Evolutionary conservation across 352 stramenopile genomes (phyloP).

Genomic region (Globisporangium viniferum): DNA sequence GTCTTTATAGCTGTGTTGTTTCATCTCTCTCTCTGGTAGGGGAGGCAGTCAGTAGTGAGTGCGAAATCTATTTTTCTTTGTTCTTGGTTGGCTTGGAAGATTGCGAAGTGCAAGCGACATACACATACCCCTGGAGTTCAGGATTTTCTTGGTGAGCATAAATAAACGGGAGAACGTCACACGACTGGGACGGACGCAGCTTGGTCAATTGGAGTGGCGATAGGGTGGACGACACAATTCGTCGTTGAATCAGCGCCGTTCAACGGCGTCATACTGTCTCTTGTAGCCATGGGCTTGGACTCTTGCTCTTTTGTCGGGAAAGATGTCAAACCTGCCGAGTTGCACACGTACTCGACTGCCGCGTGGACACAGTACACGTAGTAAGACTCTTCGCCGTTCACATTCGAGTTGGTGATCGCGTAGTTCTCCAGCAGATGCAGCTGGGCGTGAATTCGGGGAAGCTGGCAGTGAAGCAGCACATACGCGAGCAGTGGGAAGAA

Average conservation of each 20-base stretch:
- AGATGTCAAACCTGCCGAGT: constrained; percentile 32
- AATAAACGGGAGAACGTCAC: constrained; percentile 11
- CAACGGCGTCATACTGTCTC: background rate
- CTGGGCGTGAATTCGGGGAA: constrained; percentile 74
- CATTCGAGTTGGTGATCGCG: constrained; percentile 74
- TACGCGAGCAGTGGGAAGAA: constrained; percentile 86
- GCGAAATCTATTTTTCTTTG: background rate
- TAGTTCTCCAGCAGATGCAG: constrained; percentile 83
- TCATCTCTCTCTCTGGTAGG: background rate
- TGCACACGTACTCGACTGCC: constrained; percentile 83
- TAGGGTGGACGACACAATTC: background rate
- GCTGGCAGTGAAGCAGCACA: constrained; percentile 68
- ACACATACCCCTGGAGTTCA: background rate
- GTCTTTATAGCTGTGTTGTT: background rate
- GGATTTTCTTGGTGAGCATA: constrained; percentile 7
- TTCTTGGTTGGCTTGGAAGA: background rate
- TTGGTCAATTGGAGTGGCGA: background rate
- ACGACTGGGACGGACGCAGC: constrained; percentile 5
- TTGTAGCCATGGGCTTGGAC: background rate
- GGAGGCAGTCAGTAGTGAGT: background rate
- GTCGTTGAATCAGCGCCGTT: background rate
- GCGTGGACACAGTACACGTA: constrained; percentile 88
- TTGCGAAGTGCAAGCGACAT: background rate
- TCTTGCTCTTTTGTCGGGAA: background rate
- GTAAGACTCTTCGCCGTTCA: constrained; percentile 86